These are phyloP conservation scores for Sugiyamaella americana DNA, from an alignment of 805 yeast genomes.

Conservation along the genomic window DNA sequence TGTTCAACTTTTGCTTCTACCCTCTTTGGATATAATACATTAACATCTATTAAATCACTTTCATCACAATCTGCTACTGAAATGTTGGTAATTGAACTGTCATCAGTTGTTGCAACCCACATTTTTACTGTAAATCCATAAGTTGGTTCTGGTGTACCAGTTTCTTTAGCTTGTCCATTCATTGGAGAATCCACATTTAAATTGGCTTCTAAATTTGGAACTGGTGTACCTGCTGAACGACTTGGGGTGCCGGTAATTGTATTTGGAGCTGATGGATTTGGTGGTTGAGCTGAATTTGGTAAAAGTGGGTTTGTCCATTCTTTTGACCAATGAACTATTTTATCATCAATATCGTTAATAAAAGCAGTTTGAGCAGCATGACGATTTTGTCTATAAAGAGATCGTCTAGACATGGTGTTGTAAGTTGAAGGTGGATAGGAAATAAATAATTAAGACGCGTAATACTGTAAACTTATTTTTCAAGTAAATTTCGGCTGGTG, in stretches of 20 bases:
- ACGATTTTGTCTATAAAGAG: slow-evolving; percentile 20
- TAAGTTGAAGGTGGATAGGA: not conserved
- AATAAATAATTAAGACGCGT: not conserved
- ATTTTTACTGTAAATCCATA: slow-evolving; percentile 29
- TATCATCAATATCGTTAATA: slow-evolving; percentile 20
- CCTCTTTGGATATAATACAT: slow-evolving; percentile 28
- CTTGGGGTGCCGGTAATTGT: slow-evolving; percentile 1
- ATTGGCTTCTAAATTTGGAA: slow-evolving; percentile 2
- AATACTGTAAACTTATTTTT: too few species aligned
- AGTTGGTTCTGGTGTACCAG: not conserved
- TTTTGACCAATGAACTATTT: slow-evolving; percentile 29
- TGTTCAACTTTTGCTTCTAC: slow-evolving; percentile 11
- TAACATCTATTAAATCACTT: slow-evolving; percentile 42
- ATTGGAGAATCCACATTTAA: slow-evolving; percentile 5
- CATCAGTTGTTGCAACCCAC: slow-evolving; percentile 28
- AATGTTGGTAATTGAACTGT: slow-evolving; percentile 14
- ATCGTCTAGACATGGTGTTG: slow-evolving; percentile 17
- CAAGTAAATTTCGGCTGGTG: too few species aligned
- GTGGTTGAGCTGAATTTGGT: not conserved
- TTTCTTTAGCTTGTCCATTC: slow-evolving; percentile 6
- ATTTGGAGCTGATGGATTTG: not conserved
- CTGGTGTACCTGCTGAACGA: slow-evolving; percentile 3
- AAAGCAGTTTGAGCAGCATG: slow-evolving; percentile 16
- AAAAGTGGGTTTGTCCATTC: slow-evolving; percentile 23
- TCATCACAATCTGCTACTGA: slow-evolving; percentile 34